phyloP scores from a whole-genome alignment of 257 asterid species.

The Jacaranda mimosifolia region DNA sequence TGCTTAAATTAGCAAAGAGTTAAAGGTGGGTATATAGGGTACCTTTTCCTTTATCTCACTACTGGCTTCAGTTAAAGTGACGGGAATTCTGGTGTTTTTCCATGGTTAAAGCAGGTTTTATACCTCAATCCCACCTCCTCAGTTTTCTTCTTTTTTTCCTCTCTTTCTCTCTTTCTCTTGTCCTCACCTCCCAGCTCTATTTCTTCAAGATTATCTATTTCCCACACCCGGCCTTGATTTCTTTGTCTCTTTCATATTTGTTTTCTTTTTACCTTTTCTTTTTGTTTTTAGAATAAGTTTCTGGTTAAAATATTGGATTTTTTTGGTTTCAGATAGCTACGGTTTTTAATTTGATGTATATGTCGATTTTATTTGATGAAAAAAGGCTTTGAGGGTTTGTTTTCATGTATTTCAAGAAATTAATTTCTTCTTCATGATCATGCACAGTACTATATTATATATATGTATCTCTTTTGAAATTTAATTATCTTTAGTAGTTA shows the following conservation, averaged over 20 bases:
- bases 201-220: conserved; percentile 27
- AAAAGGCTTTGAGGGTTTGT: background rate
- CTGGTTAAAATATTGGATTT: conserved; percentile 5
- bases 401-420: background rate
- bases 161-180: conserved; percentile 27
- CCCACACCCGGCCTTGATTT: background rate
- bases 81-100: conserved; percentile 59
- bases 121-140: conserved; percentile 47
- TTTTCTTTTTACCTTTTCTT: conserved; percentile 4
- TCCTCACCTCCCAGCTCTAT: background rate
- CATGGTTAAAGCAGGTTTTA: conserved; percentile 65
- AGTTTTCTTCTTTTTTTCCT: conserved; percentile 37
- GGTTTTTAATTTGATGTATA: background rate
- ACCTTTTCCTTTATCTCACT: conserved; percentile 78
- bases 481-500: background rate
- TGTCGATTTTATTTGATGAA: background rate
- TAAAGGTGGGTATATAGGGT: conserved; percentile 50
- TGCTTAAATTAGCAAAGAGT: conserved; percentile 70
- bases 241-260: background rate
- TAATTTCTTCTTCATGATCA: conserved; percentile 29
- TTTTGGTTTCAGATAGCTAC: background rate
- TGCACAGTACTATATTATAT: conserved; percentile 31
- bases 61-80: conserved; percentile 79
- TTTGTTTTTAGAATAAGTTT: background rate
- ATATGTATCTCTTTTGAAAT: background rate